Conservation (phyloP, 1,284 basidiomycete species). For the Vanrija sp. region DNA sequence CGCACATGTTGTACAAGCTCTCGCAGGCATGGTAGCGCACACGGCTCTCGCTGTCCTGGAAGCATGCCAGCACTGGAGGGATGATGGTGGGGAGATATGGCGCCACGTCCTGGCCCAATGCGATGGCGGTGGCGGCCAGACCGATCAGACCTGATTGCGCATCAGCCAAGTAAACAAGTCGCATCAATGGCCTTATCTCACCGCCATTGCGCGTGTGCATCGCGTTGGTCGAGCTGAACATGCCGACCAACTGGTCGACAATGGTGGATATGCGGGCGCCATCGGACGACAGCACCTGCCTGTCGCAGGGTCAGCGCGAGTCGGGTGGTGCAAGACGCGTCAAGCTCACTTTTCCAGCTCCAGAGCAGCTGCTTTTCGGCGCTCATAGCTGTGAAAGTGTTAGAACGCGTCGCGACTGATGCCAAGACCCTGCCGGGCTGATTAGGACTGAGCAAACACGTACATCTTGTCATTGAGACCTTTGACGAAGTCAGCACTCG, state of each 20-base stretch:
- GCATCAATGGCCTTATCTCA: constrained; percentile 1
- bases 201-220: constrained; percentile 91
- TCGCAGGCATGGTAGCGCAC: constrained; percentile 83
- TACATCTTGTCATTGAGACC: constrained; percentile 51
- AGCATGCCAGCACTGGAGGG: constrained; percentile 84
- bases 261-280: constrained; percentile 76
- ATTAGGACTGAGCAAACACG: constrained; percentile 2
- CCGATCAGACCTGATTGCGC: constrained; percentile 66
- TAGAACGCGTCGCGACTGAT: not conserved
- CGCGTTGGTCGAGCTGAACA: constrained; percentile 80
- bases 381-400: constrained; percentile 59
- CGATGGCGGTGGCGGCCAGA: constrained; percentile 92
- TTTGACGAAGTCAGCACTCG: constrained; percentile 7
- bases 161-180: not conserved
- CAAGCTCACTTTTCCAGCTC: constrained; percentile 81
- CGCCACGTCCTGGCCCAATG: constrained; percentile 85
- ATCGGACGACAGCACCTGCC: constrained; percentile 80
- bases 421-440: not conserved
- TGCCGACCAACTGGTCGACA: constrained; percentile 89
- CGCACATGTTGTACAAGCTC: constrained; percentile 88
- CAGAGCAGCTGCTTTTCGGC: constrained; percentile 89
- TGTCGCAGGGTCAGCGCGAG: constrained; percentile 29
- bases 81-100: constrained; percentile 93
- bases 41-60: constrained; percentile 89
- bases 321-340: not conserved